Evolutionary conservation across 2,329 filamentous ascomycete species (phyloP), one percentile per base, ranked within the genome.

Genomic region (Zarea fungicola): DNA sequence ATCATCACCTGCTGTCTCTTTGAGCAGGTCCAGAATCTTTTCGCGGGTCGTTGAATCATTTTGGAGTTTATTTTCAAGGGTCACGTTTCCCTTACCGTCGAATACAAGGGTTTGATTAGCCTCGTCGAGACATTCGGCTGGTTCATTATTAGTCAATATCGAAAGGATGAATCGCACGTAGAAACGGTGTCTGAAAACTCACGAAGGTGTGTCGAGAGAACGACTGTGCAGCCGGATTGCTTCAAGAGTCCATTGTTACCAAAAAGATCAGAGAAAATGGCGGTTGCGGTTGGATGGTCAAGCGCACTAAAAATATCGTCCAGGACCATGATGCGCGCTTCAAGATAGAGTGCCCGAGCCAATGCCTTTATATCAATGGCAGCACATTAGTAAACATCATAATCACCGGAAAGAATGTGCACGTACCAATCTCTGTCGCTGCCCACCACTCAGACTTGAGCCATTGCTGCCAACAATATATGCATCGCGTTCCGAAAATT

Each of bases 231-330:
- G n/a, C 18, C 10, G 14, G 13, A 7, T 25, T 14, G 28, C n/a
- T 21, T 16, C 37, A 31, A 34, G 8, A 42, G 11, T 16, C 28
- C 29, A 6, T 25, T 11, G 11, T 22, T 19, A 4, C 21, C 42
- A 18, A 34, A 44, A 7, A 44, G 26, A 22, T 26, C 21, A 6
- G 9, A 22, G n/a, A 25, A 35, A 16, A 44, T 44, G 23, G 18
- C 28, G 2, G 11, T 14, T 2, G 42, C 18, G 18, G 29, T 44
- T 4, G 18, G 16, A 16, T 25, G 21, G 18, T 46, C 43, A 2
- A 46, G 43, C 2, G 22, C 34, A 11, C 43, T 46, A 11, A 46
- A 37, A 14, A 46, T 19, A 16, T 46, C 43, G 10, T 46, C 43
- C n/a, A 46, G 25, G 2, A 46, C n/a, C 16, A 37, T 37, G 3